A percentile compares a stretch with the other conserved stretches of the same genome.
phyloP scores from a whole-genome alignment of 163 green algal species.

The Prototheca stagnorum region DNA sequence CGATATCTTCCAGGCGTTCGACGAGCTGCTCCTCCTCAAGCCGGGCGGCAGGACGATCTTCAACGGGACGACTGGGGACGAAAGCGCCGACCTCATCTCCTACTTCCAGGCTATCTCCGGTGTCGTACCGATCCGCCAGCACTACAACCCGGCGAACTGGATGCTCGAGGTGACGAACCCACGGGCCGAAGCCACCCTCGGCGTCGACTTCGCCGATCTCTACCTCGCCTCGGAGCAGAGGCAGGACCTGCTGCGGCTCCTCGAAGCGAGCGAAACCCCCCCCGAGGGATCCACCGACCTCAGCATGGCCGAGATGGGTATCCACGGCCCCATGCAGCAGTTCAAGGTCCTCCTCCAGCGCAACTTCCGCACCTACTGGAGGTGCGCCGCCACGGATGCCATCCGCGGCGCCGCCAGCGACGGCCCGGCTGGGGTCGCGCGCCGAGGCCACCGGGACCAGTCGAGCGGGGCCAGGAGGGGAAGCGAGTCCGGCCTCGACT shows the following conservation, averaged over 20 bases:
- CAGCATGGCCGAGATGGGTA: constrained; percentile 11
- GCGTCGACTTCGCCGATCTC: constrained; percentile 1
- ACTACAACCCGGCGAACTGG: constrained; percentile 22
- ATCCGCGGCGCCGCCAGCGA: too few species aligned
- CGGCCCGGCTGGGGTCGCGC: too few species aligned
- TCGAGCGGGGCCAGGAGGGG: too few species aligned
- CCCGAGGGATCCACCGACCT: neutral
- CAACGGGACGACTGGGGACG: neutral
- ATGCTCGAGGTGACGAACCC: constrained; percentile 25
- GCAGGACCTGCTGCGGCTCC: neutral
- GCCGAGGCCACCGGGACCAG: too few species aligned
- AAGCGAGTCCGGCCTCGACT: too few species aligned
- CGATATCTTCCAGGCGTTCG: constrained; percentile 21
- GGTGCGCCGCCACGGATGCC: too few species aligned
- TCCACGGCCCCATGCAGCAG: neutral
- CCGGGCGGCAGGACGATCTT: constrained; percentile 1
- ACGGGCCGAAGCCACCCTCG: neutral
- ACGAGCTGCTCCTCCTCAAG: constrained; percentile 30
- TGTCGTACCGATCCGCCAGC: constrained; percentile 8
- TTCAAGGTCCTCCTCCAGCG: neutral
- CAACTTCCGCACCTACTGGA: constrained; percentile 12
- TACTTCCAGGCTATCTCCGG: constrained; percentile 40
- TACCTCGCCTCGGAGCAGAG: constrained; percentile 2
- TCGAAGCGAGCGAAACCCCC: neutral
- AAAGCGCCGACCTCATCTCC: constrained; percentile 21